A percentile compares a stretch with the other conserved stretches of the same genome.
Evolutionary conservation across 1,284 basidiomycete genomes (phyloP).

Genomic region (Tausonia pullulans): DNA sequence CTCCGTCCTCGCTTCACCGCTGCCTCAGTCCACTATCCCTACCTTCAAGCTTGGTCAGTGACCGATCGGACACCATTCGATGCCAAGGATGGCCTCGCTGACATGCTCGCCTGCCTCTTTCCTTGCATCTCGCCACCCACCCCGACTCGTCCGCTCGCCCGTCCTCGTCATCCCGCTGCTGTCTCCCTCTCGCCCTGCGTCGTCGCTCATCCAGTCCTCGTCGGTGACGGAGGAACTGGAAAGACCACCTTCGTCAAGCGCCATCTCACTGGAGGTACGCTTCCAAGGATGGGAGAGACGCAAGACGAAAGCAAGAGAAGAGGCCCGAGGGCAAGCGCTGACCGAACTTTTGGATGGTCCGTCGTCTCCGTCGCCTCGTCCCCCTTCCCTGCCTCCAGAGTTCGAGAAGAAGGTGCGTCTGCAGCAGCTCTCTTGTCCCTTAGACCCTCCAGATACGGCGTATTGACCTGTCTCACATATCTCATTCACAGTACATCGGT

Average conservation of each 20-base stretch:
- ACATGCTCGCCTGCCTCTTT: conserved; percentile 22
- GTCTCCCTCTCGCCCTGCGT: neutral
- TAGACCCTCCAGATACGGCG: neutral
- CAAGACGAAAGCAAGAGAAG: no score
- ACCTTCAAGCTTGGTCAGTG: conserved; percentile 75
- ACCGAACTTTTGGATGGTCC: neutral
- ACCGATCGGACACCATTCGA: no score
- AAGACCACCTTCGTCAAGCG: conserved; percentile 84
- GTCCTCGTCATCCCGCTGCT: neutral
- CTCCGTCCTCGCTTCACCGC: neutral
- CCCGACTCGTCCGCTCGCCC: conserved; percentile 28
- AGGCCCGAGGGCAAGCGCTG: no score
- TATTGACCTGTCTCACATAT: neutral
- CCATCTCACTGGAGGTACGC: conserved; percentile 71
- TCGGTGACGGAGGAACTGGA: conserved; percentile 94
- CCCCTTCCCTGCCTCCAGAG: conserved; percentile 43
- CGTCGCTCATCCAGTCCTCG: conserved; percentile 31
- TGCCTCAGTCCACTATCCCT: conserved; percentile 43
- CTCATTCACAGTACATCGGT: conserved; percentile 69
- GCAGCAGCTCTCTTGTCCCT: neutral
- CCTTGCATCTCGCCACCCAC: conserved; percentile 23
- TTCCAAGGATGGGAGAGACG: no score
- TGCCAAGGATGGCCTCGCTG: conserved; percentile 46
- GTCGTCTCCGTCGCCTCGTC: neutral
- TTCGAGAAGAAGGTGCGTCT: conserved; percentile 80